These are phyloP conservation scores for Globisporangium irregulare DNA, from an alignment of 352 stramenopile genomes.

Conservation along the genomic window DNA sequence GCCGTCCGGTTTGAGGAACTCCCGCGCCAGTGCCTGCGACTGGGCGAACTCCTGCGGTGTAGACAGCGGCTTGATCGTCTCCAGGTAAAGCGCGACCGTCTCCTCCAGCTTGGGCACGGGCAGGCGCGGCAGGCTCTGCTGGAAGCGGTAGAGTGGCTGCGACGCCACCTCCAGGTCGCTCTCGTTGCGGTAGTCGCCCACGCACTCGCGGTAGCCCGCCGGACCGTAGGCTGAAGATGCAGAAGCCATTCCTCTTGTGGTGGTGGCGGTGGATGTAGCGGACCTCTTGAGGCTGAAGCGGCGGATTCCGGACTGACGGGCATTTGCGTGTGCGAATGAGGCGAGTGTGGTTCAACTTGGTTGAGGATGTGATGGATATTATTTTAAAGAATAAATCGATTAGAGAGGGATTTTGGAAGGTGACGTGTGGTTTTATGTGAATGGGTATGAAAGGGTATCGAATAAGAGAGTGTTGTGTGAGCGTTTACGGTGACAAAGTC, in stretches of 20 bases:
- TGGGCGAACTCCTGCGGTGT: slow-evolving; percentile 65
- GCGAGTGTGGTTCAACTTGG: slow-evolving; percentile 1
- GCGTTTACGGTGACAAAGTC: slow-evolving; percentile 14
- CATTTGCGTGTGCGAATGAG: background rate
- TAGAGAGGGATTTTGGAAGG: background rate
- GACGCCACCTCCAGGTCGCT: slow-evolving; percentile 55
- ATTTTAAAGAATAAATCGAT: background rate
- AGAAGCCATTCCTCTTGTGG: background rate
- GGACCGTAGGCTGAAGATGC: slow-evolving; percentile 29
- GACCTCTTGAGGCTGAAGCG: background rate
- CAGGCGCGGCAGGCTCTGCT: slow-evolving; percentile 84
- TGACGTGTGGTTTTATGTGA: background rate
- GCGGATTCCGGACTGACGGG: slow-evolving; percentile 1
- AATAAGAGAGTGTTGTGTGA: background rate
- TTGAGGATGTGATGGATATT: background rate
- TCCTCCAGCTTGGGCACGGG: slow-evolving; percentile 89
- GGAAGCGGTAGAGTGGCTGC: slow-evolving; percentile 74
- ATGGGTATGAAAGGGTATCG: background rate
- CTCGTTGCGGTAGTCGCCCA: slow-evolving; percentile 87
- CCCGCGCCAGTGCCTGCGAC: slow-evolving; percentile 59
- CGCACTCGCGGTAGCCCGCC: slow-evolving; percentile 94
- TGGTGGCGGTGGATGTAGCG: background rate
- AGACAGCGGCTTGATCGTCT: slow-evolving; percentile 85
- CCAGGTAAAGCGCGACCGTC: slow-evolving; percentile 89
- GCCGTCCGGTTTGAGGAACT: slow-evolving; percentile 57